These are phyloP conservation scores for Wallacemonas sp. DNA, from an alignment of 208 protist species.

Conservation along the genomic window DNA sequence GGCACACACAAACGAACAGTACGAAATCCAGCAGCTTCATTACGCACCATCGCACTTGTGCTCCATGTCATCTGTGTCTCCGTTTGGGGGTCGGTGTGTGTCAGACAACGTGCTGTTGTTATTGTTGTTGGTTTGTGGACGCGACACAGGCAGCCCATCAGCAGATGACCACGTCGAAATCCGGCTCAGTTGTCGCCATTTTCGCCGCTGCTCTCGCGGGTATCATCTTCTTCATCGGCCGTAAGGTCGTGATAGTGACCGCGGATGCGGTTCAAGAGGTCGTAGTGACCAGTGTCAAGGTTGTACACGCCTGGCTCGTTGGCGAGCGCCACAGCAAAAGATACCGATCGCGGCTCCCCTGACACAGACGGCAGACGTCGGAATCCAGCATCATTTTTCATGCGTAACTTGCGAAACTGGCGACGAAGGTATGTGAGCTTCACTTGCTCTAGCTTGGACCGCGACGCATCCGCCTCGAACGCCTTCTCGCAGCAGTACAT, in stretches of 20 bases:
- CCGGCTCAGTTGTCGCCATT: too few species aligned
- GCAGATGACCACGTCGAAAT: too few species aligned
- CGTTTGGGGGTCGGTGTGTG: too few species aligned
- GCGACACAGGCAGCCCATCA: too few species aligned
- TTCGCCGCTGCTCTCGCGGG: too few species aligned
- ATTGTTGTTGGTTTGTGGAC: too few species aligned
- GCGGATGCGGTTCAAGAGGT: slow-evolving; percentile 65
- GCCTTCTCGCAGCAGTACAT: slow-evolving; percentile 63
- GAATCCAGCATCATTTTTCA: slow-evolving; percentile 47
- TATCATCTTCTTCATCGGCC: neutral
- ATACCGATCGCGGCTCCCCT: neutral
- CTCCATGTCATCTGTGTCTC: too few species aligned
- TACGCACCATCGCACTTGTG: too few species aligned
- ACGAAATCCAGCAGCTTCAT: too few species aligned
- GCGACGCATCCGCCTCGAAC: slow-evolving; percentile 46
- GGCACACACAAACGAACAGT: too few species aligned
- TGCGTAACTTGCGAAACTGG: slow-evolving; percentile 50
- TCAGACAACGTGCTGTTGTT: too few species aligned
- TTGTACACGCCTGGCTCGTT: slow-evolving; percentile 64
- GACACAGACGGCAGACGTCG: slow-evolving; percentile 14
- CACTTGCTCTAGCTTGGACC: slow-evolving; percentile 30
- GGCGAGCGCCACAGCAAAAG: slow-evolving; percentile 57
- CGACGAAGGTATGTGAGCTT: slow-evolving; percentile 46
- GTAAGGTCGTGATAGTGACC: slow-evolving; percentile 44
- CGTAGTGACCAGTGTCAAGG: slow-evolving; percentile 60